Evolutionary conservation across 805 yeast genomes (phyloP).

Genomic region (Kazachstania bromeliacearum): DNA sequence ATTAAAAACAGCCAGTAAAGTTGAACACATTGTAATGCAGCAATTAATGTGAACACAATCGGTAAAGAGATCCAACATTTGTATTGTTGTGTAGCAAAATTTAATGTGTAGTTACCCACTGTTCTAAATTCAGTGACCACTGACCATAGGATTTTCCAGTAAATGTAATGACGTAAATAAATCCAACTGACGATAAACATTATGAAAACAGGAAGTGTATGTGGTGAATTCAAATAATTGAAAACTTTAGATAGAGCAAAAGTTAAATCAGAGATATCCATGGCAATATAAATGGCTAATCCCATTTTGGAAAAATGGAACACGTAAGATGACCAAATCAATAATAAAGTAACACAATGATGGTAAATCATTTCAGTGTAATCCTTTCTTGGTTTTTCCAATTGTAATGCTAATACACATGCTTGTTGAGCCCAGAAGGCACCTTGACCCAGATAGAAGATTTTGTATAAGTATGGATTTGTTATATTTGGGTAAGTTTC

Average conservation of each 20-base stretch:
- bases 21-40: conserved; percentile 78
- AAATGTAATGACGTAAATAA: conserved; percentile 81
- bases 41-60: conserved; percentile 69
- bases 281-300: conserved; percentile 76
- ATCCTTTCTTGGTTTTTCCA: conserved; percentile 94
- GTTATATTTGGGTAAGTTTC: conserved; percentile 71
- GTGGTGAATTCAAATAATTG: conserved; percentile 65
- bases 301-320: conserved; percentile 98
- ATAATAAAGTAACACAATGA: conserved; percentile 81
- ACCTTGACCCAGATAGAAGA: conserved; percentile 84
- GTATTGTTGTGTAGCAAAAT: conserved; percentile 87
- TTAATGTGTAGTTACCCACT: conserved; percentile 70
- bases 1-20: conserved; percentile 81
- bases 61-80: conserved; percentile 94
- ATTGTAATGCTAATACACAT: conserved; percentile 65
- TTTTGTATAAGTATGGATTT: conserved; percentile 61
- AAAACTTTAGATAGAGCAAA: conserved; percentile 73
- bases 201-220: conserved; percentile 55
- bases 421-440: conserved; percentile 97
- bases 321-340: conserved; percentile 79
- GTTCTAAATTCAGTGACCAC: conserved; percentile 77
- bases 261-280: conserved; percentile 95
- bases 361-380: conserved; percentile 85
- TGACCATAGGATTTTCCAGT: conserved; percentile 72
- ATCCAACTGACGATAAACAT: conserved; percentile 71